Conservation (phyloP, 306 rosid genomes). For the Rubus parviflorus region DNA sequence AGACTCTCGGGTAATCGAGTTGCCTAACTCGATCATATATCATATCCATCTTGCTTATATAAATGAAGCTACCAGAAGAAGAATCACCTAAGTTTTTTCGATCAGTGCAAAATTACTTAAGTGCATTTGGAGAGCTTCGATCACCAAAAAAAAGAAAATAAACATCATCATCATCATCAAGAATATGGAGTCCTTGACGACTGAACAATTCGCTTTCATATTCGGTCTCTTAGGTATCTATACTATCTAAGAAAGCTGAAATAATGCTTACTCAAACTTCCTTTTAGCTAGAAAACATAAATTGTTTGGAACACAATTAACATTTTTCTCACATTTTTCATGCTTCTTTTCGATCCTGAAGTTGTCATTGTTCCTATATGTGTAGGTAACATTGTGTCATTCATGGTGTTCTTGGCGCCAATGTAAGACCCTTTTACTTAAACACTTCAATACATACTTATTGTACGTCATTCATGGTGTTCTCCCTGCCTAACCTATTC, state of each 20-base stretch:
- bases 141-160: not conserved
- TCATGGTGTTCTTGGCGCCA: conserved; percentile 72
- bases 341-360: too few species aligned
- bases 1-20: too few species aligned
- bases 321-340: too few species aligned
- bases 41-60: not conserved
- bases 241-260: not conserved
- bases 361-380: not conserved
- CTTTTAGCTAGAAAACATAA: too few species aligned
- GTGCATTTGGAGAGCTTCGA: not conserved
- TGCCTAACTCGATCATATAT: conserved; percentile 17
- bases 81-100: not conserved
- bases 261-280: not conserved
- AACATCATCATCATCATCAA: not conserved
- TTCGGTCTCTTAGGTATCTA: conserved; percentile 60
- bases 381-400: conserved; percentile 63
- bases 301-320: too few species aligned
- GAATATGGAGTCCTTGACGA: conserved; percentile 24
- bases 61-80: not conserved
- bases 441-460: not conserved
- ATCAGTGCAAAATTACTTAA: not conserved
- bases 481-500: not conserved
- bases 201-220: conserved; percentile 44
- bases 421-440: conserved; percentile 43
- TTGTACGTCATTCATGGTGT: not conserved